These are phyloP conservation scores for Cercospora sp. DNA, from an alignment of 2,329 filamentous ascomycete genomes.

Conservation along the genomic window DNA sequence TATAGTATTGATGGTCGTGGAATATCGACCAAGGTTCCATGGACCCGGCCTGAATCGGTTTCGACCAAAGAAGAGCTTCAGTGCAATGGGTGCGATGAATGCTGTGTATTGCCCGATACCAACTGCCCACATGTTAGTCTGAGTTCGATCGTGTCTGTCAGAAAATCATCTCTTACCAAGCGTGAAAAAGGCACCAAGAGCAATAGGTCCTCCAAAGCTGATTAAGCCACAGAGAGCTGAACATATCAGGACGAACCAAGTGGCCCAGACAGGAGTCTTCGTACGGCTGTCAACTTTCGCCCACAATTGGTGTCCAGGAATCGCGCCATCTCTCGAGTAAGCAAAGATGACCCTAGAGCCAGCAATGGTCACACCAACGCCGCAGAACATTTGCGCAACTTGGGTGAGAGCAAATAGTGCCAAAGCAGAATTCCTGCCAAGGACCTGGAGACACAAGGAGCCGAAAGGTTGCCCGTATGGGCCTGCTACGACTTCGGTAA, in stretches of 20 bases:
- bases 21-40: constrained; percentile 38
- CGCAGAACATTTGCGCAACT: constrained; percentile 38
- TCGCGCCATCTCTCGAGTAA: constrained; percentile 36
- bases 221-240: constrained; percentile 33
- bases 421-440: constrained; percentile 35
- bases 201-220: constrained; percentile 35
- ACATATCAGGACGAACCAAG: constrained; percentile 35
- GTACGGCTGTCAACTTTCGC: constrained; percentile 33
- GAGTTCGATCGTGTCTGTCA: not conserved
- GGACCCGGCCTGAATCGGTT: constrained; percentile 34
- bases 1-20: constrained; percentile 33
- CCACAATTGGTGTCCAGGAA: constrained; percentile 34
- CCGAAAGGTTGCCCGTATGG: constrained; percentile 39
- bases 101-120: constrained; percentile 26
- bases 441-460: constrained; percentile 37
- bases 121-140: constrained; percentile 4
- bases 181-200: constrained; percentile 38
- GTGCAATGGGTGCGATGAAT: constrained; percentile 34
- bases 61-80: constrained; percentile 36
- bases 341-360: constrained; percentile 36
- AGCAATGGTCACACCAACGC: constrained; percentile 36
- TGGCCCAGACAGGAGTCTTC: constrained; percentile 37
- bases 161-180: constrained; percentile 24
- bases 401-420: constrained; percentile 38
- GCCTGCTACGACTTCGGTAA: constrained; percentile 34